phyloP scores from a whole-genome alignment of 345 rosid species.

The Heritiera fomes region DNA sequence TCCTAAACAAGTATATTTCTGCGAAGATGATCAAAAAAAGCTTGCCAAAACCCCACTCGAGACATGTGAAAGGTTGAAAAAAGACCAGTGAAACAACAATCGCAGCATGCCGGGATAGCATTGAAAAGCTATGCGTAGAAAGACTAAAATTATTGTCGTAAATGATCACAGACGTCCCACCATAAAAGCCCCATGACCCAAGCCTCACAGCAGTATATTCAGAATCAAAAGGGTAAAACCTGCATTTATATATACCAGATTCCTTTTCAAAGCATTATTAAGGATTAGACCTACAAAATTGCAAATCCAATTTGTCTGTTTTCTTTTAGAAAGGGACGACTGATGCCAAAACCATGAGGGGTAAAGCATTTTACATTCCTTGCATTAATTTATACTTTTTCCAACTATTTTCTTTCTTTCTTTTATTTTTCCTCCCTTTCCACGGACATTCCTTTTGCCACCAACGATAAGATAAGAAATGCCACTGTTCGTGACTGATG shows the following conservation, averaged over 20 bases:
- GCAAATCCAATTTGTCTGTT: slow-evolving; percentile 11
- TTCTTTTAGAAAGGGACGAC: background rate
- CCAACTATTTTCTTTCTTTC: background rate
- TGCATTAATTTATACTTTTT: background rate
- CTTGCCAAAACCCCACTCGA: background rate
- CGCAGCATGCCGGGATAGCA: background rate
- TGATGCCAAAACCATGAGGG: background rate
- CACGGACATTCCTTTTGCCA: slow-evolving; percentile 26
- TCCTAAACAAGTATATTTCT: background rate
- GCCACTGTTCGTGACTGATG: background rate
- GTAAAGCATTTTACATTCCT: background rate
- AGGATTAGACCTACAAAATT: background rate
- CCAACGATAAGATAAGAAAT: slow-evolving; percentile 26
- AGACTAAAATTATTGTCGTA: slow-evolving; percentile 17
- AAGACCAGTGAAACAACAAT: background rate
- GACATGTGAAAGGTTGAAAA: background rate
- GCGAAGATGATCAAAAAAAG: background rate
- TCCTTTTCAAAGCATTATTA: background rate
- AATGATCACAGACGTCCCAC: slow-evolving; percentile 10
- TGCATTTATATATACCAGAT: background rate
- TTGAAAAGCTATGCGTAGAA: background rate
- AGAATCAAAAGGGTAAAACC: background rate
- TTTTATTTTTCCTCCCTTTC: background rate
- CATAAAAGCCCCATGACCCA: background rate
- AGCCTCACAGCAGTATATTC: background rate